Evolutionary conservation across 495 filamentous ascomycete genomes (phyloP).

Genomic region (Penicillium argentinense): DNA sequence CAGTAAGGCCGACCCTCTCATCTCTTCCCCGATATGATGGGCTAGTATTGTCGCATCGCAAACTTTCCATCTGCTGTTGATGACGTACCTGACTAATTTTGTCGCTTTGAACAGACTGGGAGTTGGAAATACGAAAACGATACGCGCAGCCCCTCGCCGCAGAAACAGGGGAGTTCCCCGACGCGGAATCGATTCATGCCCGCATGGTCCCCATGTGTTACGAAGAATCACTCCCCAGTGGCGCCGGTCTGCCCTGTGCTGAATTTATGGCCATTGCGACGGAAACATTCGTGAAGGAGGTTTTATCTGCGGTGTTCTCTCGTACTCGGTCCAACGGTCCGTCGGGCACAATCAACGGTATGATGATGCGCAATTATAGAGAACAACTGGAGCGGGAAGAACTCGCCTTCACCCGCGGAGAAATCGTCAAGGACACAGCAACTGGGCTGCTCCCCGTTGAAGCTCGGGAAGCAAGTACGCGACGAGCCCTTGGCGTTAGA

Average conservation of each 20-base stretch:
- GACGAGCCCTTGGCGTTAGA: conserved; percentile 69
- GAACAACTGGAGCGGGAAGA: conserved; percentile 73
- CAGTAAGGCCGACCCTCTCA: conserved; percentile 56
- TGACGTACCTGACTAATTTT: conserved; percentile 19
- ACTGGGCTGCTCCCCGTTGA: conserved; percentile 77
- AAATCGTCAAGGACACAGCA: conserved; percentile 60
- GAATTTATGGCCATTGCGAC: conserved; percentile 87
- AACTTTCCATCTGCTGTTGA: neutral
- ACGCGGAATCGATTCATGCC: conserved; percentile 70
- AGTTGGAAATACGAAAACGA: conserved; percentile 89
- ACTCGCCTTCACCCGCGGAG: conserved; percentile 61
- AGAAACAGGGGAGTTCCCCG: conserved; percentile 93
- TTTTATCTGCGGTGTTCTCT: conserved; percentile 73
- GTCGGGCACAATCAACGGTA: conserved; percentile 63
- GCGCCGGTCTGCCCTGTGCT: conserved; percentile 68
- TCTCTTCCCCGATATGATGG: conserved; percentile 3
- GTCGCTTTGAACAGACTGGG: conserved; percentile 62
- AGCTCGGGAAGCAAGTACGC: conserved; percentile 63
- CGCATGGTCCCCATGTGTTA: conserved; percentile 95
- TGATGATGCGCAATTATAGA: conserved; percentile 78
- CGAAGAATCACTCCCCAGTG: conserved; percentile 79
- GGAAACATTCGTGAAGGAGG: conserved; percentile 89
- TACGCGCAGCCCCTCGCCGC: conserved; percentile 82
- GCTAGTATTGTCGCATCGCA: conserved; percentile 6
- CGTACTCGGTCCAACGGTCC: conserved; percentile 79